A percentile compares a stretch with the other conserved stretches of the same genome.
phyloP scores from a whole-genome alignment of 495 filamentous ascomycete genomes.

The Neurospora pannonica region DNA sequence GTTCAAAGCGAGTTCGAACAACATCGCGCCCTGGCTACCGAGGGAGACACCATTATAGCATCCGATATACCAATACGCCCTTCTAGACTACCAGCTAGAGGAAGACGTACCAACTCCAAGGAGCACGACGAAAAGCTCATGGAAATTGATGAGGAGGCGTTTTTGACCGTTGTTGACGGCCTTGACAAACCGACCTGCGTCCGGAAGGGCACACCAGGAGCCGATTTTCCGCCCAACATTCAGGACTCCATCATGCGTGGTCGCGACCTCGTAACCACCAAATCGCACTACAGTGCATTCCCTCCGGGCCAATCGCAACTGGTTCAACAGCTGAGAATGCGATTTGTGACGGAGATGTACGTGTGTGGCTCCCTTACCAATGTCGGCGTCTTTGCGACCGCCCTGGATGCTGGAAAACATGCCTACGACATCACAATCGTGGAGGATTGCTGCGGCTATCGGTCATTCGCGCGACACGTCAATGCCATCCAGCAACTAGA shows the following conservation, averaged over 20 bases:
- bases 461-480: constrained; percentile 60
- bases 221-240: constrained; percentile 55
- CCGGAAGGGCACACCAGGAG: constrained; percentile 49
- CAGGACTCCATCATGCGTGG: constrained; percentile 43
- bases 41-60: constrained; percentile 41
- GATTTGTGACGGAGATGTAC: constrained; percentile 83
- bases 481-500: constrained; percentile 68
- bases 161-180: constrained; percentile 35
- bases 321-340: constrained; percentile 57
- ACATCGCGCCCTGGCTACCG: constrained; percentile 38
- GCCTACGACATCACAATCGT: constrained; percentile 78
- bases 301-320: constrained; percentile 41
- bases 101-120: constrained; percentile 9
- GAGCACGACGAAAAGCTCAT: constrained; percentile 20
- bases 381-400: constrained; percentile 84
- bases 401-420: constrained; percentile 78
- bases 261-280: constrained; percentile 62
- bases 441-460: constrained; percentile 84
- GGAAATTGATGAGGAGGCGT: constrained; percentile 49
- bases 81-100: constrained; percentile 4
- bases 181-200: constrained; percentile 40
- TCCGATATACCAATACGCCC: constrained; percentile 18
- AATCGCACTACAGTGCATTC: constrained; percentile 85
- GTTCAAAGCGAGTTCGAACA: constrained; percentile 66
- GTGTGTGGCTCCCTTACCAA: constrained; percentile 87